These are phyloP conservation scores for Wickerhamiella lipophila DNA, from an alignment of 805 yeast species.

Conservation along the genomic window DNA sequence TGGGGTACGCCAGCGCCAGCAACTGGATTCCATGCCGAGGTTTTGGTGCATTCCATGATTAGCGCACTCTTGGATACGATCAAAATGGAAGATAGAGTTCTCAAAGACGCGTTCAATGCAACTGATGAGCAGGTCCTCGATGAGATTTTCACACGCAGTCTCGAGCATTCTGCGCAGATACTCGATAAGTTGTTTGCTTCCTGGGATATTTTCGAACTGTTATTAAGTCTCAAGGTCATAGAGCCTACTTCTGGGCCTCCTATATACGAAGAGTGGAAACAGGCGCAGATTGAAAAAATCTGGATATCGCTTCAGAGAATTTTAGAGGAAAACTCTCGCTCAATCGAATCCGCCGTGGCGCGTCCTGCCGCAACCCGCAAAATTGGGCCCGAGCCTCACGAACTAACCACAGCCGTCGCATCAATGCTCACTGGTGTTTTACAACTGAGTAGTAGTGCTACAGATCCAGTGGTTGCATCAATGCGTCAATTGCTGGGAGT, in stretches of 20 bases:
- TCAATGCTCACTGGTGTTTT: conserved; percentile 58
- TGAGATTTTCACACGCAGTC: conserved; percentile 41
- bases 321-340: conserved; percentile 65
- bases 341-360: conserved; percentile 43
- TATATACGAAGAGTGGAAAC: conserved; percentile 55
- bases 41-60: conserved; percentile 16
- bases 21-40: conserved; percentile 17
- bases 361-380: conserved; percentile 22
- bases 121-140: conserved; percentile 27
- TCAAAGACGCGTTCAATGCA: conserved; percentile 16
- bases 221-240: conserved; percentile 54
- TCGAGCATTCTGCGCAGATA: conserved; percentile 37
- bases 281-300: conserved; percentile 48
- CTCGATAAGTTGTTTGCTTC: conserved; percentile 31
- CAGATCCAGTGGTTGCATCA: conserved; percentile 63
- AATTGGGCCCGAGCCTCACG: conserved; percentile 34
- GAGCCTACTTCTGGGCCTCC: conserved; percentile 37
- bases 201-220: conserved; percentile 66
- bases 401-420: conserved; percentile 68
- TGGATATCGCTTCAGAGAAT: conserved; percentile 82
- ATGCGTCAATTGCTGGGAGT: conserved; percentile 61
- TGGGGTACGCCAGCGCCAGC: conserved; percentile 16
- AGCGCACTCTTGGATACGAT: conserved; percentile 16
- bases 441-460: conserved; percentile 34
- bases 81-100: conserved; percentile 13